Evolutionary conservation across 176 grass and related monocot species (phyloP).

Genomic region (Tuctoria greenei): DNA sequence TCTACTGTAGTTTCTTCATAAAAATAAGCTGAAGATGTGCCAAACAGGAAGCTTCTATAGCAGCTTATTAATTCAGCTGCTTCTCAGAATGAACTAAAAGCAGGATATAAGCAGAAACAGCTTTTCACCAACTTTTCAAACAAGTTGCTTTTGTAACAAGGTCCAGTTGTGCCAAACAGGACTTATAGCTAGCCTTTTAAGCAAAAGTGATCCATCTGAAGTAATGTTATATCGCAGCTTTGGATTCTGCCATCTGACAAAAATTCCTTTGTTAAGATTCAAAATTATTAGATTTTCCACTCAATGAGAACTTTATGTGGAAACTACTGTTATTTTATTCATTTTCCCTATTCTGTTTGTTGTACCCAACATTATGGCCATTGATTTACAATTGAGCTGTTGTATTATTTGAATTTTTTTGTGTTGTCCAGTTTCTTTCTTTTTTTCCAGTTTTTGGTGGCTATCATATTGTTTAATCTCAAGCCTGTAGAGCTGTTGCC

Average conservation of each 20-base stretch:
- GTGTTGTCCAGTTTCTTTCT: background rate
- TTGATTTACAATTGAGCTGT: background rate
- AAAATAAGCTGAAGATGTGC: too few relatives aligned
- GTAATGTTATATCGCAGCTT: background rate
- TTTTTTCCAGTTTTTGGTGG: background rate
- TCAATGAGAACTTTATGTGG: background rate
- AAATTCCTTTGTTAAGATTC: background rate
- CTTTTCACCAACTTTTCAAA: too few relatives aligned
- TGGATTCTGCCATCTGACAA: background rate
- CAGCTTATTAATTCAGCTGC: too few relatives aligned
- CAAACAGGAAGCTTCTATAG: too few relatives aligned
- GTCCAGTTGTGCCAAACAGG: too few relatives aligned
- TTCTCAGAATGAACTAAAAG: too few relatives aligned
- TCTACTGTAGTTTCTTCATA: too few relatives aligned
- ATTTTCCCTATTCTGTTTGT: background rate
- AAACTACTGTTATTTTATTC: background rate
- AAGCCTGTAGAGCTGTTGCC: background rate
- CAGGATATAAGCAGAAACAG: too few relatives aligned
- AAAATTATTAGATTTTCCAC: slow-evolving; percentile 19
- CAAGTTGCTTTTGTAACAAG: too few relatives aligned
- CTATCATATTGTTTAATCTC: background rate
- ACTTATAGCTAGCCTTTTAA: slow-evolving; percentile 20
- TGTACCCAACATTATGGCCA: background rate
- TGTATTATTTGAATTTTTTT: background rate
- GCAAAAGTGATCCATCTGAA: background rate